Percentiles rank a stretch among this genome's conserved stretches.
Evolutionary conservation across 2,329 filamentous ascomycete species (phyloP).

Genomic region (Fusarium siculi): DNA sequence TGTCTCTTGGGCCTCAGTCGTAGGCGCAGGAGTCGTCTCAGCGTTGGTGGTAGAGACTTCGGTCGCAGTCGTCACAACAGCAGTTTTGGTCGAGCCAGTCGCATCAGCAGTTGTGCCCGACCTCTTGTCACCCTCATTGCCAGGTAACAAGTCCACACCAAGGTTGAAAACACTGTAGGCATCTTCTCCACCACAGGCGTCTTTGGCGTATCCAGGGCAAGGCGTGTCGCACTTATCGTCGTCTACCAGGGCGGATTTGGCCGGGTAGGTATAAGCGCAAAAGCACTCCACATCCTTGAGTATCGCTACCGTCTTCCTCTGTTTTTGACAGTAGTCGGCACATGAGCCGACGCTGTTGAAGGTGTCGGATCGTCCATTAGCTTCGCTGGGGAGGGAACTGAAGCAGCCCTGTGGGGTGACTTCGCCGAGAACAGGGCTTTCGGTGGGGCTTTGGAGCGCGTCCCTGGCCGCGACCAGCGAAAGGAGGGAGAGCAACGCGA

Average conservation of each 20-base stretch:
- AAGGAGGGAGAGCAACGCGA: background rate
- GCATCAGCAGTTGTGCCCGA: background rate
- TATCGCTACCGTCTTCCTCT: constrained; percentile 1
- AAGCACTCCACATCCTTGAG: constrained; percentile 2
- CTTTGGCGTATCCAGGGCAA: constrained; percentile 14
- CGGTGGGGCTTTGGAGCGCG: constrained; percentile 49
- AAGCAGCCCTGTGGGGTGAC: constrained; percentile 33
- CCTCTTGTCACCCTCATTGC: background rate
- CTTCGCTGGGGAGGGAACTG: background rate
- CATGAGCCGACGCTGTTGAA: constrained; percentile 11
- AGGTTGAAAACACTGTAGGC: constrained; percentile 27
- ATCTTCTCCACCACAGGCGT: constrained; percentile 24
- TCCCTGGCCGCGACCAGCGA: background rate
- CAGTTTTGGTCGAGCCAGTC: background rate
- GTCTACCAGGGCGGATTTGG: constrained; percentile 2
- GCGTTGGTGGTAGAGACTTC: background rate
- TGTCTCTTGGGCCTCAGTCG: background rate
- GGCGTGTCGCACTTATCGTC: constrained; percentile 23
- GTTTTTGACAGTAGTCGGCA: background rate
- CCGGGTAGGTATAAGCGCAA: constrained; percentile 28
- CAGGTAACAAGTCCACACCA: background rate
- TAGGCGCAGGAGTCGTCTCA: background rate
- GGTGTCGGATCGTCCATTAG: no score
- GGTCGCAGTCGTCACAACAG: background rate
- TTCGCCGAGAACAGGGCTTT: background rate